Conservation (phyloP, 768 basidiomycete species). For the Macrolepiota albuminosa region DNA sequence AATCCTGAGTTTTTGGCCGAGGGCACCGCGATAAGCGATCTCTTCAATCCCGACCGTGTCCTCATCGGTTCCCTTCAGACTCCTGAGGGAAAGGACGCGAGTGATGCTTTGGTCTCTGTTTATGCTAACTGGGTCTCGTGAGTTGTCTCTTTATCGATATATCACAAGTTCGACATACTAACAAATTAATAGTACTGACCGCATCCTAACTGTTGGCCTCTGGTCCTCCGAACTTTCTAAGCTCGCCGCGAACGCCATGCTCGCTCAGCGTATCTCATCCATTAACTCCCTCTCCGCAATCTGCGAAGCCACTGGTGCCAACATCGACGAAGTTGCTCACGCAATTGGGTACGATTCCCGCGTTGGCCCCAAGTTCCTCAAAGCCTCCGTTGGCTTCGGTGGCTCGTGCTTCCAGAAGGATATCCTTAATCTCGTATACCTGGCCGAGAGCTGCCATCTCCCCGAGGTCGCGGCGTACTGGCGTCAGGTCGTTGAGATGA, state of each 20-base stretch:
- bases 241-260: conserved; percentile 98
- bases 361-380: conserved; percentile 93
- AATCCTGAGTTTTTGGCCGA: conserved; percentile 99
- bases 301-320: conserved; percentile 97
- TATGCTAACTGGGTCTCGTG: conserved; percentile 97
- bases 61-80: conserved; percentile 96
- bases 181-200: conserved; percentile 44
- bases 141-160: conserved; percentile 27
- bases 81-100: conserved; percentile 78
- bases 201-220: conserved; percentile 89
- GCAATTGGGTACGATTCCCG: conserved; percentile 93
- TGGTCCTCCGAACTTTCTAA: conserved; percentile 99
- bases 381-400: conserved; percentile 94
- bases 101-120: conserved; percentile 67
- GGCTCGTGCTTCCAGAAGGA: conserved; percentile 99
- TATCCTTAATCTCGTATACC: conserved; percentile 97
- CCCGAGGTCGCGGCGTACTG: conserved; percentile 98
- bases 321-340: conserved; percentile 95
- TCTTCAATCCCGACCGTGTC: conserved; percentile 89
- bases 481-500: conserved; percentile 96
- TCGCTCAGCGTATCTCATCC: conserved; percentile 98
- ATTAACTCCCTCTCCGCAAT: conserved; percentile 98
- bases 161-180: not conserved
- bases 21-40: conserved; percentile 91
- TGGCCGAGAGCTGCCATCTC: conserved; percentile 89